Percentiles rank a stretch among this genome's conserved stretches.
These are phyloP conservation scores for Neoscytalidium dimidiatum DNA, from an alignment of 2,329 filamentous ascomycete genomes.

Conservation along the genomic window DNA sequence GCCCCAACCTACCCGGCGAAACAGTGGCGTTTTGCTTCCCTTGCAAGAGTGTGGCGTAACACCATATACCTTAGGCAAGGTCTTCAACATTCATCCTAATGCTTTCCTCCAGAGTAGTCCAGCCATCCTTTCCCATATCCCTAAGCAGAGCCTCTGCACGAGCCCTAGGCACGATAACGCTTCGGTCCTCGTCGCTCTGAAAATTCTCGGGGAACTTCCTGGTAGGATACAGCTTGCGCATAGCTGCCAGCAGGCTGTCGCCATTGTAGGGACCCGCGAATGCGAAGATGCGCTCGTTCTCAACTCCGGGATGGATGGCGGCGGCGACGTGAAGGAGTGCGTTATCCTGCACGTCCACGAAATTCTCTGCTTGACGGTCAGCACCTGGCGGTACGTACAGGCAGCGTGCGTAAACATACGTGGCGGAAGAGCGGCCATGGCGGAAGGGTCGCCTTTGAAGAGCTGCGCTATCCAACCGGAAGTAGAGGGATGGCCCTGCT, in stretches of 20 bases:
- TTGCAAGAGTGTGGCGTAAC: no score
- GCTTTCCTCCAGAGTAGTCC: conserved; percentile 15
- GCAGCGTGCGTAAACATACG: neutral
- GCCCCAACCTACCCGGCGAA: no score
- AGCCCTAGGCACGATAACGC: neutral
- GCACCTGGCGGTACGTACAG: neutral
- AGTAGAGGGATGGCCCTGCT: conserved; percentile 24
- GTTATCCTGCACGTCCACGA: conserved; percentile 26
- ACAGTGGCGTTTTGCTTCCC: no score
- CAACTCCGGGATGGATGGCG: conserved; percentile 21
- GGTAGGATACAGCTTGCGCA: neutral
- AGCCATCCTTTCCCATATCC: conserved; percentile 1
- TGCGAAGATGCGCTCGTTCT: conserved; percentile 24
- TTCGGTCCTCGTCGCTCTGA: neutral
- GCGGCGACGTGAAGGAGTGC: conserved; percentile 27
- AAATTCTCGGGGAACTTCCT: neutral
- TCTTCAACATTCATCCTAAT: conserved; percentile 1
- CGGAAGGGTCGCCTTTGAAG: conserved; percentile 18
- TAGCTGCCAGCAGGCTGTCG: conserved; percentile 20
- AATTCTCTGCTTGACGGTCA: conserved; percentile 18
- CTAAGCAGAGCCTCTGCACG: conserved; percentile 4
- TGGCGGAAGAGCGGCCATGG: neutral
- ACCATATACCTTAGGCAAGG: neutral
- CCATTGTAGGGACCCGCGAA: conserved; percentile 20
- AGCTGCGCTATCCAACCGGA: conserved; percentile 19